phyloP scores from a whole-genome alignment of 2,329 filamentous ascomycete genomes.

The Neonectria sp. region DNA sequence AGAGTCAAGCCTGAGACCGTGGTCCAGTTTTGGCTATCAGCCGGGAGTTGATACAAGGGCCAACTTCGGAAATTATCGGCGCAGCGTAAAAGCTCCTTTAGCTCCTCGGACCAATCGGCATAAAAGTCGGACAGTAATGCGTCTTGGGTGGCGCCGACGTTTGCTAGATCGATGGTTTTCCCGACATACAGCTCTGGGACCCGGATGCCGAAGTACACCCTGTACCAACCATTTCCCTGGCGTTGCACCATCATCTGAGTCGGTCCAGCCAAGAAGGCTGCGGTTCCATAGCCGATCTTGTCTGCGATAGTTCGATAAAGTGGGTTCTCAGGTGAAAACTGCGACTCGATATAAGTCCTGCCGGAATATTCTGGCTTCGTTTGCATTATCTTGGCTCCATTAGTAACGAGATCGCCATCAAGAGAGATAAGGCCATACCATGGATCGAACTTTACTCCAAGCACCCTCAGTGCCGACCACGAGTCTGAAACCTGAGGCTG shows the following conservation, averaged over 20 bases:
- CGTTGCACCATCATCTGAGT: not conserved
- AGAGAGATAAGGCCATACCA: not conserved
- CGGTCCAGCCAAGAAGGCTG: not conserved
- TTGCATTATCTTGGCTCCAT: not conserved
- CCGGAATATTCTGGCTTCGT: not conserved
- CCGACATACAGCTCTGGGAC: not conserved
- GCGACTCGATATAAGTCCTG: not conserved
- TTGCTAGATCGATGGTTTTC: not conserved
- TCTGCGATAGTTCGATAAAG: not conserved
- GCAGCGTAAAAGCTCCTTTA: not conserved
- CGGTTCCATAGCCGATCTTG: not conserved
- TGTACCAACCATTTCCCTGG: not conserved
- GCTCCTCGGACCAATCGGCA: not conserved
- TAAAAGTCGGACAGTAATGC: not conserved
- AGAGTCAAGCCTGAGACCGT: not conserved
- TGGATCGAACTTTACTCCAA: not conserved
- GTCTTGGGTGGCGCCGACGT: not conserved
- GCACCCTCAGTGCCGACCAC: no score
- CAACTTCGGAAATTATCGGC: not conserved
- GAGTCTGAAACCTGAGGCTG: not conserved
- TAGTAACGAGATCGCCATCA: not conserved
- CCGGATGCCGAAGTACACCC: not conserved
- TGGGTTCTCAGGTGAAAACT: not conserved
- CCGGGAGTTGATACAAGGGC: not conserved
- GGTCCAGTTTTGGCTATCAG: not conserved